Evolutionary conservation across 176 grass and related monocot genomes (phyloP).

Genomic region (Dactylis glomerata): DNA sequence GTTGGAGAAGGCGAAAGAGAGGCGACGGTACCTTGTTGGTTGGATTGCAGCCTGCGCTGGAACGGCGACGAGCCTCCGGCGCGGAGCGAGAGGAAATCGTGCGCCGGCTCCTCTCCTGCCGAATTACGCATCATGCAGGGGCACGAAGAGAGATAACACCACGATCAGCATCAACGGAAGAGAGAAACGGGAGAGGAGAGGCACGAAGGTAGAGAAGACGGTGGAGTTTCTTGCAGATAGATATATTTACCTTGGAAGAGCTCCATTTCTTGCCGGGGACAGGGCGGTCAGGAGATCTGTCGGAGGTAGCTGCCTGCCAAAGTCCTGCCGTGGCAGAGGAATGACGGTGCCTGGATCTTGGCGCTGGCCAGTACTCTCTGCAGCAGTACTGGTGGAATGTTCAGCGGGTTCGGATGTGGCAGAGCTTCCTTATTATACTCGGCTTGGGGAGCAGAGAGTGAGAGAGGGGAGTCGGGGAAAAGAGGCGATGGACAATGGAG

Average conservation of each 20-base stretch:
- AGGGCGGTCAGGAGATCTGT: slow-evolving; percentile 31
- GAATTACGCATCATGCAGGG: background rate
- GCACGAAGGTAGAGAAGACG: background rate
- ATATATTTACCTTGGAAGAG: slow-evolving; percentile 46
- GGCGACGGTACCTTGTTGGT: slow-evolving; percentile 39
- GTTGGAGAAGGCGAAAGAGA: background rate
- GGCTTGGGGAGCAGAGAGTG: background rate
- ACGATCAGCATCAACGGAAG: slow-evolving; percentile 5
- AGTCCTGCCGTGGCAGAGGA: slow-evolving; percentile 20
- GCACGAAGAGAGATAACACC: background rate
- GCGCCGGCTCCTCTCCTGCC: slow-evolving; percentile 69
- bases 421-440: slow-evolving; percentile 48
- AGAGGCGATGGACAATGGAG: background rate
- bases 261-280: slow-evolving; percentile 33
- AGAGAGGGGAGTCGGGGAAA: background rate
- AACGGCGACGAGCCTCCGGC: slow-evolving; percentile 59
- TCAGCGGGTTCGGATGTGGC: slow-evolving; percentile 29
- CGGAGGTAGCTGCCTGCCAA: background rate
- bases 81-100: slow-evolving; percentile 86
- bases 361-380: background rate
- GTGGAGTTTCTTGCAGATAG: background rate
- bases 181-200: background rate
- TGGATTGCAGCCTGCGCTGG: slow-evolving; percentile 28
- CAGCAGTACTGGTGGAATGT: slow-evolving; percentile 40
- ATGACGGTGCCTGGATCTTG: slow-evolving; percentile 45